Evolutionary conservation across 805 yeast genomes (phyloP), one percentile per base, ranked within the genome.

Genomic region (Blastobotrys attinorum): DNA sequence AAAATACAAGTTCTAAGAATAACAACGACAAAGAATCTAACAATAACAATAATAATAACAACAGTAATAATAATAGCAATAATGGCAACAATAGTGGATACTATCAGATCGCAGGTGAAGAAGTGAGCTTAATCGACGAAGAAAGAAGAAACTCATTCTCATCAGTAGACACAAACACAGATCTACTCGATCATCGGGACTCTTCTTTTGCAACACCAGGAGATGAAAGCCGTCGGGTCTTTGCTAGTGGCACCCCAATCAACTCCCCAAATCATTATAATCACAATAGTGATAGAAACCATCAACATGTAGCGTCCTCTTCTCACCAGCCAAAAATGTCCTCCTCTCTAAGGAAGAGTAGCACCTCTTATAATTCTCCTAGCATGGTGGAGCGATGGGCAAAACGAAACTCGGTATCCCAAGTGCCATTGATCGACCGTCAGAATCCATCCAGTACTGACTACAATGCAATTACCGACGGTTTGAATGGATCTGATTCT

Each of bases 381-480:
- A n/a, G n/a, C n/a, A n/a, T n/a, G n/a, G 29, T 25, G 10, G 51
- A 49, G 15, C 35, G 49, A 25, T 49, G 51, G 51, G 49, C 42
- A 3, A 40, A 49, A 13, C 34, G 53, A 22, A 36, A 49, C 22
- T 47, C 51, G 11, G 10, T 47, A 35, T 44, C 49, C 2, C 36
- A 38, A 17, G 37, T 39, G 13, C 37, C 40, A 16, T 34, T 46
- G 39, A 13, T 33, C 13, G 16, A 17, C 18, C n/a, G n/a, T n/a
- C n/a, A n/a, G n/a, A n/a, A n/a, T n/a, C n/a, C n/a, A n/a, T n/a
- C n/a, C n/a, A n/a, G n/a, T n/a, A 17, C 27, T 15, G 43, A 36
- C 17, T 31, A 34, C 15, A 27, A 17, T 22, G 39, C 41, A 3
- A 23, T 29, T 23, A 33, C 25, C 10, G 43, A 37, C 23, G 42